Conservation (phyloP, 331 rosid genomes). For the Cydonia oblonga region DNA sequence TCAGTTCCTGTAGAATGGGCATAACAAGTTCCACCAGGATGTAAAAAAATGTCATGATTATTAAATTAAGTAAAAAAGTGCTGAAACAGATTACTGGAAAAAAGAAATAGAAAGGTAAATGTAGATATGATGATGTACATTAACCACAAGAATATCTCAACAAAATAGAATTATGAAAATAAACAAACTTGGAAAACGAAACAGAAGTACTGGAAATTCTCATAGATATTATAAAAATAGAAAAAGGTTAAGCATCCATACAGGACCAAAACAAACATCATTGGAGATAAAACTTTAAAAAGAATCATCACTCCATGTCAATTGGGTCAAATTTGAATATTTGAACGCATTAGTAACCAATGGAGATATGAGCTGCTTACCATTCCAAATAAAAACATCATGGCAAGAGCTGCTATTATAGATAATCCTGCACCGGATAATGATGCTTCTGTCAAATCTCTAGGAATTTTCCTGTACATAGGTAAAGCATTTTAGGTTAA, state of each 20-base stretch:
- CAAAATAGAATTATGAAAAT: not conserved
- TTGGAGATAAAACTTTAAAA: not conserved
- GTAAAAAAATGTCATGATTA: not conserved
- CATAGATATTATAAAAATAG: not conserved
- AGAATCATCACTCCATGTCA: not conserved
- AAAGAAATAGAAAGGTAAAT: not conserved
- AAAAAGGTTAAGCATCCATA: not conserved
- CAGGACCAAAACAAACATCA: not conserved
- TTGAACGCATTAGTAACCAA: conserved; percentile 3
- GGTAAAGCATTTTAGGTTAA: not conserved
- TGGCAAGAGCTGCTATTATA: conserved; percentile 64
- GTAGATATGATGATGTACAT: not conserved
- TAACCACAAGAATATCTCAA: not conserved
- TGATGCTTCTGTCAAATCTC: conserved; percentile 95
- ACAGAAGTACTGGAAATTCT: not conserved
- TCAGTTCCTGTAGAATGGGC: conserved; percentile 54
- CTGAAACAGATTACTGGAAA: not conserved
- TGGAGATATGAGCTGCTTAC: conserved; percentile 27
- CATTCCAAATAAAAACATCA: conserved; percentile 96
- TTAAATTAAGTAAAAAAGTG: not conserved
- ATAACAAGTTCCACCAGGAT: not conserved
- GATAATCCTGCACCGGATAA: conserved; percentile 91
- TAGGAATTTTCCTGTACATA: conserved; percentile 72
- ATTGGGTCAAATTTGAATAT: not conserved
- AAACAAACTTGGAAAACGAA: not conserved